A percentile compares a stretch with the other conserved stretches of the same genome.
Evolutionary conservation across 176 grass and related monocot species (phyloP).

Genomic region (Musa itinerans): DNA sequence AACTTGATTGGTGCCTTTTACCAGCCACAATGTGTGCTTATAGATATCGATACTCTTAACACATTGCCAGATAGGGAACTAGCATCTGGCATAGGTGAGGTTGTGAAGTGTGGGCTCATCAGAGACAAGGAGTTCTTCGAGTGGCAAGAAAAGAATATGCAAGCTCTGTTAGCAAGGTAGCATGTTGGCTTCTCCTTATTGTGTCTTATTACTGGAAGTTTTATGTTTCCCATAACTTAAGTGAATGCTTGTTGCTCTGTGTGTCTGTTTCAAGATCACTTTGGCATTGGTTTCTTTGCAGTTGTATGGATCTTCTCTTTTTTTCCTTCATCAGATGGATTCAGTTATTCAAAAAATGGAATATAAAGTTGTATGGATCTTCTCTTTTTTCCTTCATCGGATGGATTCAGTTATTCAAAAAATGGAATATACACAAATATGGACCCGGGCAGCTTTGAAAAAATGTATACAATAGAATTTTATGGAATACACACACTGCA

Average conservation of each 20-base stretch:
- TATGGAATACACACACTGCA: no score
- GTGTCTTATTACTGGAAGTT: neutral
- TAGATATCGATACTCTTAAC: slow-evolving; percentile 80
- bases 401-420: neutral
- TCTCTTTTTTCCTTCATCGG: neutral
- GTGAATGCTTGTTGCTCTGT: neutral
- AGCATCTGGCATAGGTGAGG: slow-evolving; percentile 74
- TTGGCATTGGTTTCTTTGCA: neutral
- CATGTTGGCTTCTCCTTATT: neutral
- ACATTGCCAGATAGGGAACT: slow-evolving; percentile 72
- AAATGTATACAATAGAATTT: no score
- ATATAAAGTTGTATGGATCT: neutral
- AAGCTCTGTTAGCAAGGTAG: slow-evolving; percentile 65
- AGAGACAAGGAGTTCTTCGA: slow-evolving; percentile 86
- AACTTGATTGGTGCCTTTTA: slow-evolving; percentile 89
- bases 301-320: neutral
- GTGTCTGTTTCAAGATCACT: neutral
- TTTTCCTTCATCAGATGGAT: no score
- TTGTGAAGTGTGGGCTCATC: slow-evolving; percentile 91
- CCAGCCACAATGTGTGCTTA: slow-evolving; percentile 72
- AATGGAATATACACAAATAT: neutral
- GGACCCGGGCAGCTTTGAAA: no score
- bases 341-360: neutral
- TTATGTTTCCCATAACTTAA: neutral
- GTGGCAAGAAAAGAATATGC: slow-evolving; percentile 95